Evolutionary conservation across 139 green algal species (phyloP).

Genomic region (Closterium sp.): DNA sequence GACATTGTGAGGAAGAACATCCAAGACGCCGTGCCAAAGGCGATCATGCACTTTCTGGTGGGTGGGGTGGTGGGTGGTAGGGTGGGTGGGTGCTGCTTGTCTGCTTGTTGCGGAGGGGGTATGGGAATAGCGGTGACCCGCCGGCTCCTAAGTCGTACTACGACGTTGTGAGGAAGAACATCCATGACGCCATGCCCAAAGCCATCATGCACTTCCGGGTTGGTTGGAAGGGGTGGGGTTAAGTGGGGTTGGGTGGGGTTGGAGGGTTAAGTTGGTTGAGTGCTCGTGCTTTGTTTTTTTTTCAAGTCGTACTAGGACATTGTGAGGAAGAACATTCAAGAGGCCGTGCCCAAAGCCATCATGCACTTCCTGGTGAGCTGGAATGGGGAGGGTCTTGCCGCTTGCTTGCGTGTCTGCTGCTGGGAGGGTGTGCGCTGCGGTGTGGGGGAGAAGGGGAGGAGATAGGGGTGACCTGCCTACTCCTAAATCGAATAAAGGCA

Average conservation of each 20-base stretch:
- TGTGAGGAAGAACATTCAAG: constrained; percentile 78
- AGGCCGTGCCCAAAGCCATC: constrained; percentile 85
- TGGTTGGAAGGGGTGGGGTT: too few relatives aligned
- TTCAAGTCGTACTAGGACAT: constrained; percentile 84
- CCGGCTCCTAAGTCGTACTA: constrained; percentile 88
- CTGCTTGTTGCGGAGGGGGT: constrained; percentile 42
- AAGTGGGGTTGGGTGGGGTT: too few relatives aligned
- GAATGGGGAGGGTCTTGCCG: too few relatives aligned
- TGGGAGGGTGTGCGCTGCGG: neutral
- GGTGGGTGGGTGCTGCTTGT: too few relatives aligned
- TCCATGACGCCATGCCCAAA: constrained; percentile 88
- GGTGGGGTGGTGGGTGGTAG: too few relatives aligned
- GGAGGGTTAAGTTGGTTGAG: neutral
- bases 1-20: constrained; percentile 83
- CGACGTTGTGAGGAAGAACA: constrained; percentile 78
- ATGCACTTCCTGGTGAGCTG: neutral
- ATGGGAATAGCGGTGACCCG: constrained; percentile 85
- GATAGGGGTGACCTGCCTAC: neutral
- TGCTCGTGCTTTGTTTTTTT: constrained; percentile 67
- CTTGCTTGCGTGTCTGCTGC: too few relatives aligned
- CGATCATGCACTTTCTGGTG: constrained; percentile 43
- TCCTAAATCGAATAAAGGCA: constrained; percentile 78
- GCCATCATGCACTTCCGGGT: constrained; percentile 95
- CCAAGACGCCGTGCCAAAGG: constrained; percentile 86
- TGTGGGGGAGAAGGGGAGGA: too few relatives aligned